A percentile compares a stretch with the other conserved stretches of the same genome.
phyloP scores from a whole-genome alignment of 768 basidiomycete species.

The Trametes villosa region DNA sequence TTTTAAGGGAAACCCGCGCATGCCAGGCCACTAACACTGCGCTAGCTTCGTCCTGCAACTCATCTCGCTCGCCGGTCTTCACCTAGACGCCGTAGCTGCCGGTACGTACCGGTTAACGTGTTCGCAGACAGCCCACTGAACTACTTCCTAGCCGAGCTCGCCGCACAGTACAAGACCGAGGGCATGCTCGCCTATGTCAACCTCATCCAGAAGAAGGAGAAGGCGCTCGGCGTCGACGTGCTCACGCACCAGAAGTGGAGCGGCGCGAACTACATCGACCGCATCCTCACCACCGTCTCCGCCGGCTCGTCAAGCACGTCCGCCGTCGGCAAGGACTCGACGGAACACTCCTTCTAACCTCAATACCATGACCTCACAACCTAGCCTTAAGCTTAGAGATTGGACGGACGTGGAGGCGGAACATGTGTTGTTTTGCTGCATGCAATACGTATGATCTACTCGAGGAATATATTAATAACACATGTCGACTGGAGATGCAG shows the following conservation, averaged over 20 bases:
- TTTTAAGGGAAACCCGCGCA: too few relatives aligned
- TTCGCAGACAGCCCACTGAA: not conserved
- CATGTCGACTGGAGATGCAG: slow-evolving; percentile 8
- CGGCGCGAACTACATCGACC: slow-evolving; percentile 89
- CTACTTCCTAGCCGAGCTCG: slow-evolving; percentile 68
- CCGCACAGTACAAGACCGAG: slow-evolving; percentile 78
- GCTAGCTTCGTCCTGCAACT: slow-evolving; percentile 91
- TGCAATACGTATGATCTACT: slow-evolving; percentile 15
- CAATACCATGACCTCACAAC: not conserved
- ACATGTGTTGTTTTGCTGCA: slow-evolving; percentile 4
- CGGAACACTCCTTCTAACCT: slow-evolving; percentile 77
- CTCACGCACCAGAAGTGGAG: slow-evolving; percentile 97
- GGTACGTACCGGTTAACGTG: slow-evolving; percentile 45
- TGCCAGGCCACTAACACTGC: too few relatives aligned
- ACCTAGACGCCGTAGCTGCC: slow-evolving; percentile 79
- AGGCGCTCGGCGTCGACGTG: slow-evolving; percentile 86
- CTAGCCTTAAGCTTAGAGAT: not conserved
- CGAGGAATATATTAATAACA: slow-evolving; percentile 15
- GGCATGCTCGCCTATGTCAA: slow-evolving; percentile 95
- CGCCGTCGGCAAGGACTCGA: slow-evolving; percentile 83
- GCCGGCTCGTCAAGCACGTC: slow-evolving; percentile 90
- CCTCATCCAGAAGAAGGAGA: slow-evolving; percentile 85
- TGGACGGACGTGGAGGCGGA: not conserved
- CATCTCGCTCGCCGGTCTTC: slow-evolving; percentile 88
- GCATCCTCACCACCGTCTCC: slow-evolving; percentile 81